A percentile compares a stretch with the other conserved stretches of the same genome.
phyloP scores from a whole-genome alignment of 805 yeast species.

The Grigorovia yakushimaensis region DNA sequence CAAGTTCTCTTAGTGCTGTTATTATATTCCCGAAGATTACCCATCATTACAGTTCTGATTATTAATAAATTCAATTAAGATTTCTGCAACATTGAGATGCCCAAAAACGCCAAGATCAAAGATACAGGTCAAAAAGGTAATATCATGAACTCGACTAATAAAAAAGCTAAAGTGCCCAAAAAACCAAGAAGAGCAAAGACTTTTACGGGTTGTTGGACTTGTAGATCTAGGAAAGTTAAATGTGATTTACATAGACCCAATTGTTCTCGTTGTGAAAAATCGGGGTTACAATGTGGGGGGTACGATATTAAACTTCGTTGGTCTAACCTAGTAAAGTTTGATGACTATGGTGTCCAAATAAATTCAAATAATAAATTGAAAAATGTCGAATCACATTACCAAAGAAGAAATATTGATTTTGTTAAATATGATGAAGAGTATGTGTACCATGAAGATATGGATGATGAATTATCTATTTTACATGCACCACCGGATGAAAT shows the following conservation, averaged over 20 bases:
- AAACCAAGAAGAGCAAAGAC: slow-evolving; percentile 45
- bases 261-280: slow-evolving; percentile 61
- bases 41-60: background rate
- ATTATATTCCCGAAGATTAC: too few species aligned
- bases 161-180: background rate
- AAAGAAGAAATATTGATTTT: slow-evolving; percentile 62
- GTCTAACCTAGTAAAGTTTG: slow-evolving; percentile 47
- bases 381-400: slow-evolving; percentile 43
- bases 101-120: background rate
- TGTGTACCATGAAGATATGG: slow-evolving; percentile 81
- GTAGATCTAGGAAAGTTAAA: slow-evolving; percentile 68
- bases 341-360: slow-evolving; percentile 32
- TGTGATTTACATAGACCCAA: slow-evolving; percentile 67
- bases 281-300: slow-evolving; percentile 67
- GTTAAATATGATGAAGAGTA: slow-evolving; percentile 65
- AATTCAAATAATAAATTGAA: slow-evolving; percentile 2
- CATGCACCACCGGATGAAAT: slow-evolving; percentile 39
- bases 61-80: too few species aligned
- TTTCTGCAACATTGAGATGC: background rate
- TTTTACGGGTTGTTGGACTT: slow-evolving; percentile 83
- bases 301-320: slow-evolving; percentile 75
- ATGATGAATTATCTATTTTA: slow-evolving; percentile 42
- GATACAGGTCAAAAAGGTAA: background rate
- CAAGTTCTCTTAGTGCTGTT: too few species aligned
- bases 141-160: too few species aligned